Base-by-base conservation (phyloP, 176 grass and related monocot genomes). In the Chloris gayana region DNA sequence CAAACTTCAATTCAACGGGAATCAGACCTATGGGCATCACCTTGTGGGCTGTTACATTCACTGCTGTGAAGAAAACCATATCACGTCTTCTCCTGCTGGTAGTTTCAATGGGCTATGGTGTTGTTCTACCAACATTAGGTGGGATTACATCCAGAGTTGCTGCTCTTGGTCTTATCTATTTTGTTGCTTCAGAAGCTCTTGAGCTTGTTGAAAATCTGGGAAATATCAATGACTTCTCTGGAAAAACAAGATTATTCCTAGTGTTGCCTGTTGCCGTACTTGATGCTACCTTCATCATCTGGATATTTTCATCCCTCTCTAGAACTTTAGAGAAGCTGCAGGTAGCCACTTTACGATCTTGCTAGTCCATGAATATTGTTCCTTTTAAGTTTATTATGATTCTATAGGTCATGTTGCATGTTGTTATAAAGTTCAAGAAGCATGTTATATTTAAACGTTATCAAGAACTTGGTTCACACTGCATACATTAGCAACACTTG, bases 291-390 rank as follows among this genome's bases (percentile, higher is more conserved):
- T 99, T 99, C 86, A 99, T 99, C 69, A 89, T 95, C 15, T 99
- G 96, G 96, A 95, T 95, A 84, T 99, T 99, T 89, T 99, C 96
- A 82, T 95, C 96, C 44, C 87, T 99, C n/a, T 99, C 96, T 7
- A 85, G 90, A 91, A 99, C 92, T 82, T 81, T 99, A 45, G 96
- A 99, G 85, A 99, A 99, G 82, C 86, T 99, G 50, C 96, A 99
- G 96, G 96, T 99, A 91, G 14, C 59, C 15, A 56, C 49, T 71
- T 89, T 49, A 45, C 6, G 15, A 37, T 72, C 59, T 82, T 82
- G 50, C 29, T 68, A 51, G 58, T 82, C 14, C 44, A 70, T 39
- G 45, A 85, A 65, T 66, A 65, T 75, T 14, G 70, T 75, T 18
- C 62, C 14, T 61, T 77, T 58, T 68, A 51, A 61, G 19, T 53